Percentiles rank a stretch among this genome's conserved stretches.
Conservation (phyloP, 2,329 filamentous ascomycete species). For the Thermothelomyces thermophilus region DNA sequence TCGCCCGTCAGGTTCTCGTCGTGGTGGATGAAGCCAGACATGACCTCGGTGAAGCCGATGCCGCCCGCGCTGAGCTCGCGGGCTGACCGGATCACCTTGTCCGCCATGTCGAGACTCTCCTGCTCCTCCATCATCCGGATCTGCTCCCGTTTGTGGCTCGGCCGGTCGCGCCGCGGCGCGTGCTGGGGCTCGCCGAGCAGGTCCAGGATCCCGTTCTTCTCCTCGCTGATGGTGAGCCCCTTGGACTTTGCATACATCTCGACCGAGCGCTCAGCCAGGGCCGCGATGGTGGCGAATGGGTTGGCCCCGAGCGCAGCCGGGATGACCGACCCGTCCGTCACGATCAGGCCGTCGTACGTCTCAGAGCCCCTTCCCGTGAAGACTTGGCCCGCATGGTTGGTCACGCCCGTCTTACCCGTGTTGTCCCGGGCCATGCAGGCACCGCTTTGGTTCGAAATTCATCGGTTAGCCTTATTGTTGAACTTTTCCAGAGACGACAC, state of each 20-base stretch:
- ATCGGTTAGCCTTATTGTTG: conserved; percentile 19
- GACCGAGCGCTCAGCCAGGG: conserved; percentile 59
- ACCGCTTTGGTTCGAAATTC: conserved; percentile 40
- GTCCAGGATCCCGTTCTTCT: conserved; percentile 44
- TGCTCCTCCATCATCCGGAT: conserved; percentile 30
- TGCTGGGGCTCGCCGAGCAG: conserved; percentile 48
- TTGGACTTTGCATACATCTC: conserved; percentile 40
- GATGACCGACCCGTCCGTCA: conserved; percentile 56
- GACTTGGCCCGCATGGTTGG: conserved; percentile 55
- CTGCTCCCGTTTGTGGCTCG: conserved; percentile 15
- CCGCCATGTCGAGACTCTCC: conserved; percentile 32
- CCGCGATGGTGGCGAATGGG: conserved; percentile 62
- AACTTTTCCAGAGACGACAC: too few species aligned
- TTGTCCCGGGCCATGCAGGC: conserved; percentile 56
- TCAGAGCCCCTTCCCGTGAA: conserved; percentile 47
- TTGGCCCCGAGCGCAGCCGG: conserved; percentile 59
- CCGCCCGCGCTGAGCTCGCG: conserved; percentile 40
- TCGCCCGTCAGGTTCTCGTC: conserved; percentile 37
- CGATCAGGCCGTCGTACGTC: conserved; percentile 51
- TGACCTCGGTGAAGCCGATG: conserved; percentile 57
- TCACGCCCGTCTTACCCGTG: conserved; percentile 50
- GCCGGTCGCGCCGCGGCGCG: conserved; percentile 7
- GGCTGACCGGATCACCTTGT: conserved; percentile 36
- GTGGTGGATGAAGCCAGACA: conserved; percentile 54
- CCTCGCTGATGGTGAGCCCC: conserved; percentile 38